These are phyloP conservation scores for Nicotiana attenuata DNA, from an alignment of 257 asterid genomes.

Conservation along the genomic window DNA sequence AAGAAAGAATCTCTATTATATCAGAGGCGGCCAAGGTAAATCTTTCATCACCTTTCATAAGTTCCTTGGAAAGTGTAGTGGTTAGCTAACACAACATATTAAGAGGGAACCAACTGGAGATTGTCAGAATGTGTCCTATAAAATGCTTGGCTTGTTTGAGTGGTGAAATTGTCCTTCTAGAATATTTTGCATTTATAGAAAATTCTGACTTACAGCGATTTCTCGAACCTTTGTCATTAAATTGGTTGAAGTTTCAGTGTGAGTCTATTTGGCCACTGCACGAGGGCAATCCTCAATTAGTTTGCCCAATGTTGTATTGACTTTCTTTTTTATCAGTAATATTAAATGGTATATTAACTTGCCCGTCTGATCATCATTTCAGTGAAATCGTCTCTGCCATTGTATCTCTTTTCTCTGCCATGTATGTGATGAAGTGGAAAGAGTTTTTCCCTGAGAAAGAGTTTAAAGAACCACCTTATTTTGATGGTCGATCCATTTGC, in stretches of 20 bases:
- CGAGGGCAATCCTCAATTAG: background rate
- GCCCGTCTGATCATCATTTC: slow-evolving; percentile 19
- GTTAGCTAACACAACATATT: background rate
- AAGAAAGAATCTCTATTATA: slow-evolving; percentile 65
- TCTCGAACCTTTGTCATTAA: background rate
- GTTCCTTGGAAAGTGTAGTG: background rate
- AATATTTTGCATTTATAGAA: background rate
- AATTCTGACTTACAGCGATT: background rate
- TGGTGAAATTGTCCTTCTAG: background rate
- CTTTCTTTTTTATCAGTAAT: background rate
- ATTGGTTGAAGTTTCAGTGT: background rate
- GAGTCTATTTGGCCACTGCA: background rate
- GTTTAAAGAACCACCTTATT: slow-evolving; percentile 58
- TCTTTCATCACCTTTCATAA: slow-evolving; percentile 5
- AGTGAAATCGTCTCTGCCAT: slow-evolving; percentile 64
- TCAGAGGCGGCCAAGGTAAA: slow-evolving; percentile 63
- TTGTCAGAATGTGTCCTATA: background rate
- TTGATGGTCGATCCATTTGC: slow-evolving; percentile 85
- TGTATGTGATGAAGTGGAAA: slow-evolving; percentile 68
- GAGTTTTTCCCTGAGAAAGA: slow-evolving; percentile 51
- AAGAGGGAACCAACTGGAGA: background rate
- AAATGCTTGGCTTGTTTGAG: background rate
- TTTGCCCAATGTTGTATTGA: background rate
- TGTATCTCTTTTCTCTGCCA: slow-evolving; percentile 75
- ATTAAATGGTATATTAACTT: background rate